Evolutionary conservation across 352 stramenopile genomes (phyloP).

Genomic region (Globisporangium abappressorium): DNA sequence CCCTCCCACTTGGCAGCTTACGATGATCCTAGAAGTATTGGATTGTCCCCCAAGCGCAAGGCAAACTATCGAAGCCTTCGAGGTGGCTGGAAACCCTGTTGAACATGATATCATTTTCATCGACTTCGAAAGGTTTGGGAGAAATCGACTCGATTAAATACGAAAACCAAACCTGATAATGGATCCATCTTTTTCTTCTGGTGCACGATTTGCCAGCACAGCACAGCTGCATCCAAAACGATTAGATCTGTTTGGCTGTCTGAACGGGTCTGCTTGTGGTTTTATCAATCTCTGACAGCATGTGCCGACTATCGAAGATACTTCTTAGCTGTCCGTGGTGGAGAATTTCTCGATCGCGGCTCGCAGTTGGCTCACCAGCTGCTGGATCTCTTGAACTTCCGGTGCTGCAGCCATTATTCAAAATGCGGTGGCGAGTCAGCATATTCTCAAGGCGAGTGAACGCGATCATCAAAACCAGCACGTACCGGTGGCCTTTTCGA

Average conservation of each 20-base stretch:
- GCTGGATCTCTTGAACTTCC: constrained; percentile 40
- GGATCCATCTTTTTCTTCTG: background rate
- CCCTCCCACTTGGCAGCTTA: background rate
- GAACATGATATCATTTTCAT: background rate
- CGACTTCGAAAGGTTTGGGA: background rate
- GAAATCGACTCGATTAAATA: background rate
- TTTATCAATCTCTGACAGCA: background rate
- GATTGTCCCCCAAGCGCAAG: background rate
- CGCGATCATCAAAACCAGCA: constrained; percentile 1
- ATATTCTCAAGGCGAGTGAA: background rate
- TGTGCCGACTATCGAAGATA: background rate
- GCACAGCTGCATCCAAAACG: background rate
- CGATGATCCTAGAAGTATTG: too few species aligned
- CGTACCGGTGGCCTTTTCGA: constrained; percentile 14
- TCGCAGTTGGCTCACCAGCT: constrained; percentile 31
- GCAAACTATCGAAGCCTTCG: background rate
- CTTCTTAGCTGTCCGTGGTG: background rate
- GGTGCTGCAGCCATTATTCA: constrained; percentile 13
- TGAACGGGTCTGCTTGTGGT: background rate
- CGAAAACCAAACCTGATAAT: background rate
- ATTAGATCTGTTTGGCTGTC: background rate
- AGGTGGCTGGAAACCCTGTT: background rate
- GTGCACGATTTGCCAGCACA: background rate
- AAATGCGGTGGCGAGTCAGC: background rate
- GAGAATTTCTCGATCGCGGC: constrained; percentile 30